These are phyloP conservation scores for Nannochloropsis salina DNA, from an alignment of 108 stramenopile genomes.

Conservation along the genomic window DNA sequence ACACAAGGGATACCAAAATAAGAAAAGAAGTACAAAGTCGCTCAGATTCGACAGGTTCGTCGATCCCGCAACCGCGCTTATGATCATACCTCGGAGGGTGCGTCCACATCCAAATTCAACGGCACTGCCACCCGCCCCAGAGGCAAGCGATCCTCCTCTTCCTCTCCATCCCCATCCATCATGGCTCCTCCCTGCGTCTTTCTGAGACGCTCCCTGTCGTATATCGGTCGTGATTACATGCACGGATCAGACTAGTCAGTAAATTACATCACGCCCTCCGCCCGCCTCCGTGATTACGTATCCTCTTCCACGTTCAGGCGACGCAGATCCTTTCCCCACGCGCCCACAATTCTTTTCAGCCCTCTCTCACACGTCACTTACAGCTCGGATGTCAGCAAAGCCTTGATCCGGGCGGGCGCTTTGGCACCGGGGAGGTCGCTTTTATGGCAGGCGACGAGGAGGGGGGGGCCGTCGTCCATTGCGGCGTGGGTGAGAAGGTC, in stretches of 20 bases:
- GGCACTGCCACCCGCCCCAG: conserved; percentile 6
- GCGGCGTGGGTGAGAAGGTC: not conserved
- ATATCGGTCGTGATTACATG: not conserved
- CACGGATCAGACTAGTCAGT: too few species aligned
- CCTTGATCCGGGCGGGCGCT: not conserved
- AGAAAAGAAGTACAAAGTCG: not conserved
- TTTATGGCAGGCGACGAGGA: conserved; percentile 17
- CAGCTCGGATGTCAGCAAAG: not conserved
- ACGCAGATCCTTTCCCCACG: too few species aligned
- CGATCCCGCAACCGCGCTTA: not conserved
- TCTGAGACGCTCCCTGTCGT: not conserved
- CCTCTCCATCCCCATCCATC: not conserved
- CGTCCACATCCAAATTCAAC: not conserved
- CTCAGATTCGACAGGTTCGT: not conserved
- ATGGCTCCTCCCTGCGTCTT: not conserved
- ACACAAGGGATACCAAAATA: not conserved
- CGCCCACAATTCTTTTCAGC: too few species aligned
- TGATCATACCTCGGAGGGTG: not conserved
- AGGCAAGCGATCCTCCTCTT: conserved; percentile 2
- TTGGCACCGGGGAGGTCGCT: conserved; percentile 15
- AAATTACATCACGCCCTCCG: too few species aligned
- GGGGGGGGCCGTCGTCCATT: not conserved
- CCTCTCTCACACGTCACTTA: not conserved
- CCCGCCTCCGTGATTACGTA: too few species aligned
- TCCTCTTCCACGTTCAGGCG: too few species aligned